Base-by-base conservation (phyloP, 805 yeast genomes). In the Cephaloascus fragrans region DNA sequence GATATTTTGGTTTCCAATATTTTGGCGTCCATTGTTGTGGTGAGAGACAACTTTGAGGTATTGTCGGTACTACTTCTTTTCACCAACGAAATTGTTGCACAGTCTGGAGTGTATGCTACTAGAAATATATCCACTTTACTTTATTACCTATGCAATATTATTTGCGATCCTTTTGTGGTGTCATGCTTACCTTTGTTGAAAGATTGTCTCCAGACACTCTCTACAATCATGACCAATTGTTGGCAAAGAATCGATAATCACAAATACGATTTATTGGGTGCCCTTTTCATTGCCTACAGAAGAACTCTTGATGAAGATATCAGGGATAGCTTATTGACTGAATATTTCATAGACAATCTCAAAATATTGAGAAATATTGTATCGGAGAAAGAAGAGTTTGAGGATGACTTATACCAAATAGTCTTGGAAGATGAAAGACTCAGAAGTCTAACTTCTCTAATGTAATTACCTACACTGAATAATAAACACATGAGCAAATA, bases 121-220 rank as follows among this genome's bases (percentile, higher is more conserved):
- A 46, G 41, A 34, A 31, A 41, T 1, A 34, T 51, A 0, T 52
- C 54, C 14, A 42, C 56, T n/a, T 34, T 53, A 36, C 2, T 51
- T 3, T 46, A 44, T 26, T 32, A 46, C 12, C 4, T 53, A 8
- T 54, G 56, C 0, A 44, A 35, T 10, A 19, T 53, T 2, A 12
- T 52, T 10, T 32, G 48, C 0, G 45, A 52, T 34, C 57, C 57
- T 1, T 52, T 51, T 37, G 41, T 51, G 8, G 46, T 46, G 32
- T 5, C 42, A 8, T 18, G 40, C 14, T 43, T 41, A 4, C 32
- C 41, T 3, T 26, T 53, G 9, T 45, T 51, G 19, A 15, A 3
- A 9, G 18, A 33, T 3, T 16, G 41, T 0, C 20, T 53, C 15
- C 42, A 42, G n/a, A 39, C 45, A 19, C 28, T 53, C 4, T 37